Evolutionary conservation across 2,329 filamentous ascomycete genomes (phyloP).

Genomic region (Botrytis fabae): DNA sequence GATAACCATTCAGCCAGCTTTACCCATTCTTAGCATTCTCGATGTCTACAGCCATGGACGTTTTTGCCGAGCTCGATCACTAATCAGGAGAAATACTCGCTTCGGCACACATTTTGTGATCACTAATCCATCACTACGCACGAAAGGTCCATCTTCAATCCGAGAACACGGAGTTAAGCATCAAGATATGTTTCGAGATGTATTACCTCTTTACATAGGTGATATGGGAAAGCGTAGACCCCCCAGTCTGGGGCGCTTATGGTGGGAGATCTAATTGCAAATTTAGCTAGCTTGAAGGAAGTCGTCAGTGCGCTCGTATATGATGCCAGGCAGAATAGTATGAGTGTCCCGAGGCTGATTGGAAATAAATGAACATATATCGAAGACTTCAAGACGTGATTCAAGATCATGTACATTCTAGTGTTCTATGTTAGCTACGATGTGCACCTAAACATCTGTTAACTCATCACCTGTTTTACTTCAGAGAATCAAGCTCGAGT

Average conservation of each 20-base stretch:
- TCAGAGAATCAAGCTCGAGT: not conserved
- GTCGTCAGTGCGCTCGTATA: not conserved
- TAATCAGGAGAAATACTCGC: slow-evolving; percentile 1
- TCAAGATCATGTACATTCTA: not conserved
- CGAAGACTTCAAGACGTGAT: not conserved
- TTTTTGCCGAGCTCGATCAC: not conserved
- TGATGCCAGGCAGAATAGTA: not conserved
- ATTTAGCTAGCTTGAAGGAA: not conserved
- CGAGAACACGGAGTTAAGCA: not conserved
- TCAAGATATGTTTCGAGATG: not conserved
- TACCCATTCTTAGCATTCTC: not conserved
- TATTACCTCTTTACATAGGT: not conserved
- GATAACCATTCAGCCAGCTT: not conserved
- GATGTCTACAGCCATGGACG: not conserved
- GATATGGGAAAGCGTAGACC: not conserved
- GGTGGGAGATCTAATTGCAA: not conserved
- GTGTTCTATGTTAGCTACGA: not conserved
- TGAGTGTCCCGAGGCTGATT: not conserved
- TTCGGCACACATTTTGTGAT: not conserved
- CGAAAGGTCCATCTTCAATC: not conserved
- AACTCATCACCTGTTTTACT: not conserved
- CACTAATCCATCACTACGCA: not conserved
- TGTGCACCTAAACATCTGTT: not conserved
- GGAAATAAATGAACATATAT: not conserved
- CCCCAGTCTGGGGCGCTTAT: no score